These are phyloP conservation scores for Eucalyptus camaldulensis DNA, from an alignment of 345 rosid genomes.

Conservation along the genomic window DNA sequence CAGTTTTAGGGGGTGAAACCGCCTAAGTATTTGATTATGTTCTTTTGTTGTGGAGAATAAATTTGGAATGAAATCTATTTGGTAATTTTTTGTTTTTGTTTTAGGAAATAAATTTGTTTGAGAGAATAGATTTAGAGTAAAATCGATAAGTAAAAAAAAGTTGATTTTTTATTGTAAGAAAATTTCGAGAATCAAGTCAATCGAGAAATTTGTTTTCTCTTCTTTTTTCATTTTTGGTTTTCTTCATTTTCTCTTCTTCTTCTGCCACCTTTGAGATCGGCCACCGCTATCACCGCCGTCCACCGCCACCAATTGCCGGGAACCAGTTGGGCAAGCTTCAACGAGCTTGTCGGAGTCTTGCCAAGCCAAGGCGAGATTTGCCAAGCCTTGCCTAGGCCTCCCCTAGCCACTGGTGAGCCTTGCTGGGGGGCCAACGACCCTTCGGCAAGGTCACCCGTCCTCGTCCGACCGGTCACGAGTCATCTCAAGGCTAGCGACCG, in stretches of 20 bases:
- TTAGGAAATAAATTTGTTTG: fast-evolving
- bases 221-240: no score
- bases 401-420: fast-evolving
- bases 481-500: fast-evolving
- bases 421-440: fast-evolving
- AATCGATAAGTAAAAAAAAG: fast-evolving
- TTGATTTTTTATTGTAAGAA: fast-evolving
- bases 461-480: fast-evolving
- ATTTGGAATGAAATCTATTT: fast-evolving
- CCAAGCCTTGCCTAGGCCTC: fast-evolving
- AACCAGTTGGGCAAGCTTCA: fast-evolving
- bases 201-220: fast-evolving
- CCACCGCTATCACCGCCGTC: fast-evolving
- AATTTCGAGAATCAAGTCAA: no score
- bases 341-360: fast-evolving
- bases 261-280: fast-evolving
- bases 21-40: fast-evolving
- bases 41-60: fast-evolving
- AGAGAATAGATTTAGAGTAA: fast-evolving
- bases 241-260: no score
- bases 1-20: not conserved
- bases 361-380: fast-evolving
- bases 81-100: no score
- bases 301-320: fast-evolving
- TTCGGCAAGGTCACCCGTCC: fast-evolving